phyloP scores from a whole-genome alignment of 495 filamentous ascomycete species.

The Daldinia childiae region DNA sequence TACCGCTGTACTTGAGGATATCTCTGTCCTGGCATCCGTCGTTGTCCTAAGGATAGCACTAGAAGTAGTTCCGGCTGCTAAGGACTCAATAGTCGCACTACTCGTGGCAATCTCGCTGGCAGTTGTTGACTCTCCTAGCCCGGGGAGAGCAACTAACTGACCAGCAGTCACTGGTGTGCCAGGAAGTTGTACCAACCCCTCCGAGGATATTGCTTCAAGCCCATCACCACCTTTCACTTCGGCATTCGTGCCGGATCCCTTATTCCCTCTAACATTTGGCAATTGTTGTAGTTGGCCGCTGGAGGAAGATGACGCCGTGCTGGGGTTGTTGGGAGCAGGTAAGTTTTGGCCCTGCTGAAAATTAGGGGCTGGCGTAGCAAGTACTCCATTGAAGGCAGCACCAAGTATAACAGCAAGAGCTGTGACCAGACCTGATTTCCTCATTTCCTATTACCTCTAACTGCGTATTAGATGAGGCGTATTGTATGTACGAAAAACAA shows the following conservation, averaged over 20 bases:
- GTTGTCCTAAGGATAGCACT: constrained; percentile 18
- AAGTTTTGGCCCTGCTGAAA: constrained; percentile 1
- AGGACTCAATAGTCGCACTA: constrained; percentile 3
- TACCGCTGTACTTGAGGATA: too few relatives aligned
- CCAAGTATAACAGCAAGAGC: constrained; percentile 23
- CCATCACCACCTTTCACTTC: background rate
- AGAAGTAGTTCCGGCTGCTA: background rate
- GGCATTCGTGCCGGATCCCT: too few relatives aligned
- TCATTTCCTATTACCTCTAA: constrained; percentile 21
- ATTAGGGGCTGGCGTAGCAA: constrained; percentile 12
- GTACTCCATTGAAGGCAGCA: constrained; percentile 25
- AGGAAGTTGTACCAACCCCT: constrained; percentile 14
- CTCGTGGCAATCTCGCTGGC: constrained; percentile 4
- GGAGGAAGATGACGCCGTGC: too few relatives aligned
- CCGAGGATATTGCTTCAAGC: background rate
- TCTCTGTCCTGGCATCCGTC: background rate
- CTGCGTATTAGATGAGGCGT: background rate
- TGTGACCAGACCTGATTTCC: constrained; percentile 23
- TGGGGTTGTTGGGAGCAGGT: too few relatives aligned
- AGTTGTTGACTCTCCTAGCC: background rate
- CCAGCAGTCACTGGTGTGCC: constrained; percentile 30
- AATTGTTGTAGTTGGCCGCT: too few relatives aligned
- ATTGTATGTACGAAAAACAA: constrained; percentile 15
- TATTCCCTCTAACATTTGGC: too few relatives aligned
- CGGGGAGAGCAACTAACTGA: constrained; percentile 36